Conservation (phyloP, 345 rosid genomes). For the Melaleuca quinquenervia region DNA sequence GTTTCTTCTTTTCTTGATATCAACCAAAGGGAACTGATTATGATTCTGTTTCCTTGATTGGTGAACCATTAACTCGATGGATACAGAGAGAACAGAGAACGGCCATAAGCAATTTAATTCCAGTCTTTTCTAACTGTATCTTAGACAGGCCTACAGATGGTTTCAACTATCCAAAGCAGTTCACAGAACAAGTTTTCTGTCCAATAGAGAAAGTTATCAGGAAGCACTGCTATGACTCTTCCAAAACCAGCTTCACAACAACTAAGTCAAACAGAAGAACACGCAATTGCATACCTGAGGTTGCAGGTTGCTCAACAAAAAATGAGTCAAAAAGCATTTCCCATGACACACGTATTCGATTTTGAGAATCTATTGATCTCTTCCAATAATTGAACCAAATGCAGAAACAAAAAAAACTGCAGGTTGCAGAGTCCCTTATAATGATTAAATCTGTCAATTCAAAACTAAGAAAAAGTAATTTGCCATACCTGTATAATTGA, state of each 20-base stretch:
- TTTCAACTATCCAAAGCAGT: not conserved
- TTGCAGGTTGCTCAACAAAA: not conserved
- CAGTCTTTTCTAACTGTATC: not conserved
- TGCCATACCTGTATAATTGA: slow-evolving; percentile 74
- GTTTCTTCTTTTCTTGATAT: not conserved
- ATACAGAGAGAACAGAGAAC: not conserved
- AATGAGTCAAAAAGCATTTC: not conserved
- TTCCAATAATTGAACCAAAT: not conserved
- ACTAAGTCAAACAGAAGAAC: not conserved
- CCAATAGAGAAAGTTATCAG: not conserved
- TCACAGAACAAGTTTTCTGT: not conserved
- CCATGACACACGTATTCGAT: not conserved
- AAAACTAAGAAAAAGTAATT: not conserved
- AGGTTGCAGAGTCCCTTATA: not conserved
- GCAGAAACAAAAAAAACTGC: not conserved
- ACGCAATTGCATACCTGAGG: not conserved
- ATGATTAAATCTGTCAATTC: not conserved
- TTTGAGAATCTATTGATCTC: not conserved
- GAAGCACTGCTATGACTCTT: not conserved
- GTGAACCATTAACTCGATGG: not conserved
- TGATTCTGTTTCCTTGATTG: not conserved
- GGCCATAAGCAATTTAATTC: not conserved
- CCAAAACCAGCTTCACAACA: not conserved
- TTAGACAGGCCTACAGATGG: not conserved
- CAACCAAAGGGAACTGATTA: not conserved